These are phyloP conservation scores for Chalciporus piperatus DNA, from an alignment of 768 basidiomycete genomes.

Conservation along the genomic window DNA sequence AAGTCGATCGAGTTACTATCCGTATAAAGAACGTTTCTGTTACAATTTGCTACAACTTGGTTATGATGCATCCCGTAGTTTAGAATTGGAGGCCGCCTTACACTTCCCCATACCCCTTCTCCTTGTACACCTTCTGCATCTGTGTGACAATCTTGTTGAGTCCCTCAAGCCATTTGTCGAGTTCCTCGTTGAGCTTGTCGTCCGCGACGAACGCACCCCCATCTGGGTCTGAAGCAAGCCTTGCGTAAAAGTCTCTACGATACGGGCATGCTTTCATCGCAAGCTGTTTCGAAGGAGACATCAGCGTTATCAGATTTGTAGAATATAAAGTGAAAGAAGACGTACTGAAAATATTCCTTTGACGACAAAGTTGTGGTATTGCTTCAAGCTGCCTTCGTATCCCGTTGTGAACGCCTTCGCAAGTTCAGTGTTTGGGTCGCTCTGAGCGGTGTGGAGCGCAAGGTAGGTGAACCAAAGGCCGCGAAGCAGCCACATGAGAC, in stretches of 20 bases:
- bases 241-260: conserved; percentile 59
- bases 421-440: conserved; percentile 55
- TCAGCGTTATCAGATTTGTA: background rate
- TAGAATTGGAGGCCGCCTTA: background rate
- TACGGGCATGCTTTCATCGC: conserved; percentile 61
- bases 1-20: too few species aligned
- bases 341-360: conserved; percentile 55
- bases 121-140: conserved; percentile 51
- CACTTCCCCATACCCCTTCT: conserved; percentile 51
- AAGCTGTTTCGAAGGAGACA: conserved; percentile 27
- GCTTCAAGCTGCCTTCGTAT: conserved; percentile 80
- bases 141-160: conserved; percentile 51
- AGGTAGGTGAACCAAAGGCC: conserved; percentile 88
- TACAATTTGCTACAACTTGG: background rate
- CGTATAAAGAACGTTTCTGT: background rate
- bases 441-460: conserved; percentile 70
- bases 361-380: conserved; percentile 78
- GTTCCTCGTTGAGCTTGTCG: conserved; percentile 52
- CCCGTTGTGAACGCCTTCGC: conserved; percentile 70
- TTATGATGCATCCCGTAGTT: too few species aligned
- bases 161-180: conserved; percentile 59
- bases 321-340: conserved; percentile 17
- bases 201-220: conserved; percentile 42
- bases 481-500: conserved; percentile 90
- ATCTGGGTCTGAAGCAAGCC: conserved; percentile 59